phyloP scores from a whole-genome alignment of 352 stramenopile species.

The Globisporangium barbulae region DNA sequence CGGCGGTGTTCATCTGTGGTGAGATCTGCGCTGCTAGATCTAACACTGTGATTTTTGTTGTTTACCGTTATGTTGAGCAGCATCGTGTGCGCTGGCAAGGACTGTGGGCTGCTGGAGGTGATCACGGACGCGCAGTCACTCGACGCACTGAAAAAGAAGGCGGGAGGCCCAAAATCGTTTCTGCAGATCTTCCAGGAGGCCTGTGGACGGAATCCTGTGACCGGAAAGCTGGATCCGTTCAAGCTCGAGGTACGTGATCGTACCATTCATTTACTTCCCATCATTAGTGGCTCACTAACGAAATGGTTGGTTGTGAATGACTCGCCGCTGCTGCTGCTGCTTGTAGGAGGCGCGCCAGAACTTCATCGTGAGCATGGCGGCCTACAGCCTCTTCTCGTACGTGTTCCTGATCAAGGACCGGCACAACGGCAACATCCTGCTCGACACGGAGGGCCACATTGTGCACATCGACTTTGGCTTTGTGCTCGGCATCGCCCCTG shows the following conservation, averaged over 20 bases:
- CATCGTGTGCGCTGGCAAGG: conserved; percentile 91
- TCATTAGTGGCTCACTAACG: background rate
- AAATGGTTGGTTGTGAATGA: background rate
- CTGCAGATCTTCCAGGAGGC: conserved; percentile 49
- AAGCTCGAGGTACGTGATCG: conserved; percentile 30
- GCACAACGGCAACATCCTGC: conserved; percentile 98
- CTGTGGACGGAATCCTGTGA: conserved; percentile 40
- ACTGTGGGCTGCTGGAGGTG: conserved; percentile 94
- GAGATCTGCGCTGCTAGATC: background rate
- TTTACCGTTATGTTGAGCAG: conserved; percentile 16
- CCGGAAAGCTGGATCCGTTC: conserved; percentile 32
- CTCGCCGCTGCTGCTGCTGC: background rate
- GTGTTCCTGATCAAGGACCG: conserved; percentile 97
- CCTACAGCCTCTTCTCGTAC: conserved; percentile 96
- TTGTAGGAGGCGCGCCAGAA: conserved; percentile 89
- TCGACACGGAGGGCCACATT: conserved; percentile 93
- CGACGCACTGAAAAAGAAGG: conserved; percentile 94
- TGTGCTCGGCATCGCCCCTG: conserved; percentile 95
- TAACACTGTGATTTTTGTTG: background rate
- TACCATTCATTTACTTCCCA: background rate
- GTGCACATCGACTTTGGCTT: conserved; percentile 99
- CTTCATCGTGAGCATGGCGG: conserved; percentile 94
- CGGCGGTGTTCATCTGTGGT: too few species aligned
- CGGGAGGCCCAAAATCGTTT: conserved; percentile 26
- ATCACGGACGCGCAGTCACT: conserved; percentile 95